Evolutionary conservation across 768 basidiomycete genomes (phyloP).

Genomic region (Suillus lakei): DNA sequence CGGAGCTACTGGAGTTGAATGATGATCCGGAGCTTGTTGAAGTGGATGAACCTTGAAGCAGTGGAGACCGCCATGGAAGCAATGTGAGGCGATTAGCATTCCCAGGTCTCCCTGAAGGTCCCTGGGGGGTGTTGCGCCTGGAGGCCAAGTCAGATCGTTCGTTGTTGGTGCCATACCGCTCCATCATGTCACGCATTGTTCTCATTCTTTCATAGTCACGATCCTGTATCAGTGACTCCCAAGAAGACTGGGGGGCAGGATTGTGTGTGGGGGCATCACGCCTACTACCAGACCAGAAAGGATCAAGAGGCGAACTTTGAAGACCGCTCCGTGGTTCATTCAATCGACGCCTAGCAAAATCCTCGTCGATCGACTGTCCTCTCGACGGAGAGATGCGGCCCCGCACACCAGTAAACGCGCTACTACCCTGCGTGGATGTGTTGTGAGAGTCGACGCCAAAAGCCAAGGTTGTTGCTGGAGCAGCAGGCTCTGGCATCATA

Average conservation of each 20-base stretch:
- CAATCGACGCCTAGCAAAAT: conserved; percentile 1
- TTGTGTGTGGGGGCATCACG: not conserved
- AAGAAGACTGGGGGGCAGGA: not conserved
- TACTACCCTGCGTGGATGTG: not conserved
- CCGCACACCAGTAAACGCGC: not conserved
- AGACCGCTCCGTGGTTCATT: conserved; percentile 1
- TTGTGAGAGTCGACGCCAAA: conserved; percentile 6
- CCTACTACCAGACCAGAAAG: not conserved
- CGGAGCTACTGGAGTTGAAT: not conserved
- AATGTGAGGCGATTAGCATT: conserved; percentile 1
- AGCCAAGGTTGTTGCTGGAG: not conserved
- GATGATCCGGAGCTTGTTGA: not conserved
- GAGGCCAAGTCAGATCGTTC: conserved; percentile 5
- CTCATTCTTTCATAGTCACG: conserved; percentile 1
- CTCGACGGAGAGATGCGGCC: not conserved
- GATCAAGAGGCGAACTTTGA: conserved; percentile 5
- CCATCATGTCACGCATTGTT: conserved; percentile 5
- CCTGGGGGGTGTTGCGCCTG: not conserved
- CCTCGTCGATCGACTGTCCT: not conserved
- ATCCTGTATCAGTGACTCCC: not conserved
- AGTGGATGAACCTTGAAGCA: not conserved
- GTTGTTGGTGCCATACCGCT: not conserved
- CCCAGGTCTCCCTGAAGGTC: not conserved
- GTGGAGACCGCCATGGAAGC: conserved; percentile 6
- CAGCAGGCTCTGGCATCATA: conserved; percentile 5